phyloP scores from a whole-genome alignment of 163 green algal genomes.

The Prototheca cutis region DNA sequence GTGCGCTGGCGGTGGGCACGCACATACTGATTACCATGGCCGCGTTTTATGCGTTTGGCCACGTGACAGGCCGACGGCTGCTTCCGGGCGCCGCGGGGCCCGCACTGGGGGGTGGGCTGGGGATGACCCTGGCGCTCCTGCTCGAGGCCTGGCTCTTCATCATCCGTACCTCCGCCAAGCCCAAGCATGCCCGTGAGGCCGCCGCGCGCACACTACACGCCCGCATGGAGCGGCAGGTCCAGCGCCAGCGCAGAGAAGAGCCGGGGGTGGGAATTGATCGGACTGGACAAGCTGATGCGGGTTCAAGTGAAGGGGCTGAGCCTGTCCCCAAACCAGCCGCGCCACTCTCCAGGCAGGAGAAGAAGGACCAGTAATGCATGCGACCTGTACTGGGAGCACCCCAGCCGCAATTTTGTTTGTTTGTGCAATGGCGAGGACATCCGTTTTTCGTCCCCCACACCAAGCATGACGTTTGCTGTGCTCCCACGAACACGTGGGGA shows the following conservation, averaged over 20 bases:
- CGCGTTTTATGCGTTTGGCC: slow-evolving; percentile 51
- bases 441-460: too few species aligned
- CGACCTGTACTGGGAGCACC: too few species aligned
- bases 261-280: too few species aligned
- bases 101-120: slow-evolving; percentile 26
- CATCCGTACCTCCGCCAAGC: slow-evolving; percentile 37
- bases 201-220: neutral
- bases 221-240: slow-evolving; percentile 6
- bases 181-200: slow-evolving; percentile 5
- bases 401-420: too few species aligned
- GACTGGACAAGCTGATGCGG: too few species aligned
- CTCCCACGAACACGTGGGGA: too few species aligned
- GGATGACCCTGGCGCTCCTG: slow-evolving; percentile 41
- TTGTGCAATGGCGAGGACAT: too few species aligned
- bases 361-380: too few species aligned
- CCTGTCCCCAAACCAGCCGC: too few species aligned
- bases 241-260: neutral
- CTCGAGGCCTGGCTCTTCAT: slow-evolving; percentile 56
- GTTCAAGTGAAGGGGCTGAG: too few species aligned
- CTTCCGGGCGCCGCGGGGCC: slow-evolving; percentile 24
- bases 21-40: slow-evolving; percentile 64
- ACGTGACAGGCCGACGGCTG: slow-evolving; percentile 28
- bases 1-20: slow-evolving; percentile 48
- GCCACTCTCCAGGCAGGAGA: too few species aligned
- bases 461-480: too few species aligned